Percentiles rank a stretch among this genome's conserved stretches.
These are phyloP conservation scores for Penicillium cinerascens DNA, from an alignment of 495 filamentous ascomycete species.

Conservation along the genomic window DNA sequence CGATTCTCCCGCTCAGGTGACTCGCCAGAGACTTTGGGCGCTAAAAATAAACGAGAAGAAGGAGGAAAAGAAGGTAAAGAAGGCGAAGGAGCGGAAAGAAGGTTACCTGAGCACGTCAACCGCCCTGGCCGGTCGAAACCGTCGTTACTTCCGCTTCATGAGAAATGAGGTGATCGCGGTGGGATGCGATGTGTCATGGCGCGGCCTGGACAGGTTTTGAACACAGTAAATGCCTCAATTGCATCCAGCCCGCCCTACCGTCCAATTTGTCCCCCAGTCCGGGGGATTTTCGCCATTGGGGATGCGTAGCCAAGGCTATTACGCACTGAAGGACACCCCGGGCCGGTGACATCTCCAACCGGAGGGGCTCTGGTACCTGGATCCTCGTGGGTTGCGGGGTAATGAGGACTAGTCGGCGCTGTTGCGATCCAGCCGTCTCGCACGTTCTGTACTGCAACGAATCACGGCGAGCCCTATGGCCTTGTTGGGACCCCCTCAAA, in stretches of 20 bases:
- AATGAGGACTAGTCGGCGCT: not conserved
- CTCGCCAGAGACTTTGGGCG: too few relatives aligned
- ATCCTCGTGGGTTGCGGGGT: conserved; percentile 26
- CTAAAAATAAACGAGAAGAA: not conserved
- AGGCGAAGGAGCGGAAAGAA: not conserved
- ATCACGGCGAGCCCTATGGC: conserved; percentile 1
- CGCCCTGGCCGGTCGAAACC: not conserved
- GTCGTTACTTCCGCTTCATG: not conserved
- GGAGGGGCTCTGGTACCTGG: conserved; percentile 25
- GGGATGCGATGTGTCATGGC: conserved; percentile 29
- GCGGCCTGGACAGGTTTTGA: not conserved
- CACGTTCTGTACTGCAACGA: conserved; percentile 4
- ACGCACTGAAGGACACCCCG: conserved; percentile 4
- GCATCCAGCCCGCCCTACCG: conserved; percentile 11
- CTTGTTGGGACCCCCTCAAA: not conserved
- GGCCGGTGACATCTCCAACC: conserved; percentile 22
- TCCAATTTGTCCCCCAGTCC: conserved; percentile 10
- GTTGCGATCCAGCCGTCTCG: conserved; percentile 1
- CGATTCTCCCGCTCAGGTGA: not conserved
- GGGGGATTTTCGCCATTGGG: conserved; percentile 25
- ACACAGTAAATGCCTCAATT: conserved; percentile 14
- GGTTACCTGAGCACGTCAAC: not conserved
- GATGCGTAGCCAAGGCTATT: conserved; percentile 8
- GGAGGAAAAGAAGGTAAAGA: not conserved
- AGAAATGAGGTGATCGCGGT: conserved; percentile 19